Conservation (phyloP, 2,329 filamentous ascomycete species). For the Uncinocarpus reesii region DNA sequence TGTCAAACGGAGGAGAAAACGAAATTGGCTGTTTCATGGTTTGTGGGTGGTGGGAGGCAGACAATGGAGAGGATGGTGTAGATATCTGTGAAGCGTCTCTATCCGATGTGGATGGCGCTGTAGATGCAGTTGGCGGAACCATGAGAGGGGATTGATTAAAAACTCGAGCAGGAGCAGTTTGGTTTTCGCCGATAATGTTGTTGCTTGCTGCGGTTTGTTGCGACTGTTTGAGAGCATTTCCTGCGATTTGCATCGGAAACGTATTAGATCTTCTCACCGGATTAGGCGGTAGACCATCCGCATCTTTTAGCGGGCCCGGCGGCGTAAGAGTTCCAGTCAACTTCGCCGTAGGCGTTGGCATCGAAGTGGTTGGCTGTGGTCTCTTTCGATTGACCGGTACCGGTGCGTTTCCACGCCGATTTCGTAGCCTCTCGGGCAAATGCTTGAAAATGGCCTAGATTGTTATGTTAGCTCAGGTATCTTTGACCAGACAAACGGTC, state of each 20-base stretch:
- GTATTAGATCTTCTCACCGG: slow-evolving; percentile 31
- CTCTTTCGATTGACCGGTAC: slow-evolving; percentile 41
- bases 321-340: slow-evolving; percentile 17
- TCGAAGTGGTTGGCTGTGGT: slow-evolving; percentile 18
- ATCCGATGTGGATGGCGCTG: slow-evolving; percentile 9
- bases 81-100: slow-evolving; percentile 11
- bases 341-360: slow-evolving; percentile 9
- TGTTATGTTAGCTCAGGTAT: slow-evolving; percentile 13
- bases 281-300: slow-evolving; percentile 14
- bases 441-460: slow-evolving; percentile 68
- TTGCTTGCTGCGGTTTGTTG: slow-evolving; percentile 19
- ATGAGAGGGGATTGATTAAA: slow-evolving; percentile 8
- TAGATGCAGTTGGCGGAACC: slow-evolving; percentile 10
- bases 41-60: slow-evolving; percentile 13
- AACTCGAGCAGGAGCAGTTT: background rate
- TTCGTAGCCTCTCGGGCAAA: slow-evolving; percentile 61
- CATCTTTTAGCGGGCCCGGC: slow-evolving; percentile 17
- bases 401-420: slow-evolving; percentile 39
- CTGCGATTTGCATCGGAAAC: slow-evolving; percentile 28
- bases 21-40: slow-evolving; percentile 16
- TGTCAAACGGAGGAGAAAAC: slow-evolving; percentile 29
- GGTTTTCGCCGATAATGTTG: slow-evolving; percentile 27
- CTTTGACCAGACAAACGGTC: background rate
- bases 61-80: slow-evolving; percentile 13
- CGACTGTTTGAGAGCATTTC: slow-evolving; percentile 20